A percentile compares a stretch with the other conserved stretches of the same genome.
Conservation (phyloP, 257 asterid species). For the Asclepias syriaca region DNA sequence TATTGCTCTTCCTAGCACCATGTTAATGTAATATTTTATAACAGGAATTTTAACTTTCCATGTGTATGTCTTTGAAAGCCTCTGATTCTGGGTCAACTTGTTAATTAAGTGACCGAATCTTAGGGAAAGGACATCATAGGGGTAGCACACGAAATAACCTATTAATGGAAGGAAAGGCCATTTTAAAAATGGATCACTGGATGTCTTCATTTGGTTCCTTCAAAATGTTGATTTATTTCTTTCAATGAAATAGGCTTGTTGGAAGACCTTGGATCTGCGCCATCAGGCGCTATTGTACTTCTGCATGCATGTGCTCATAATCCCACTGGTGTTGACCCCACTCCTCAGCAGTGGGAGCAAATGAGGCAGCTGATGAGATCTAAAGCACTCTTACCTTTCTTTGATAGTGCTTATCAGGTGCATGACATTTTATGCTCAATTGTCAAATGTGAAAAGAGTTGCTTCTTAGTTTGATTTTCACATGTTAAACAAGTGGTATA, state of each 20-base stretch:
- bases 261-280: conserved; percentile 97
- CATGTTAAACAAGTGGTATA: background rate
- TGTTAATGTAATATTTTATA: background rate
- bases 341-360: conserved; percentile 88
- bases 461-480: background rate
- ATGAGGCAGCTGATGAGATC: conserved; percentile 83
- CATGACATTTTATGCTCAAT: background rate
- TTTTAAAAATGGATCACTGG: background rate
- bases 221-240: background rate
- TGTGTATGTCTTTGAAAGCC: background rate
- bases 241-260: conserved; percentile 59
- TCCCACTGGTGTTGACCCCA: conserved; percentile 99
- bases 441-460: background rate
- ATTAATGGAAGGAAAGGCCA: background rate
- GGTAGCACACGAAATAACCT: background rate
- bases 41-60: background rate
- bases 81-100: background rate
- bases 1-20: background rate
- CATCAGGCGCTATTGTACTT: conserved; percentile 87
- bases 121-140: background rate
- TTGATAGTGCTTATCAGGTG: conserved; percentile 99
- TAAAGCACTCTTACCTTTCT: conserved; percentile 80
- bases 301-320: conserved; percentile 99
- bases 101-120: background rate
- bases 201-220: background rate